Percentiles rank a stretch among this genome's conserved stretches.
phyloP scores from a whole-genome alignment of 2,329 filamentous ascomycete species.

The Aspergillus sp. region DNA sequence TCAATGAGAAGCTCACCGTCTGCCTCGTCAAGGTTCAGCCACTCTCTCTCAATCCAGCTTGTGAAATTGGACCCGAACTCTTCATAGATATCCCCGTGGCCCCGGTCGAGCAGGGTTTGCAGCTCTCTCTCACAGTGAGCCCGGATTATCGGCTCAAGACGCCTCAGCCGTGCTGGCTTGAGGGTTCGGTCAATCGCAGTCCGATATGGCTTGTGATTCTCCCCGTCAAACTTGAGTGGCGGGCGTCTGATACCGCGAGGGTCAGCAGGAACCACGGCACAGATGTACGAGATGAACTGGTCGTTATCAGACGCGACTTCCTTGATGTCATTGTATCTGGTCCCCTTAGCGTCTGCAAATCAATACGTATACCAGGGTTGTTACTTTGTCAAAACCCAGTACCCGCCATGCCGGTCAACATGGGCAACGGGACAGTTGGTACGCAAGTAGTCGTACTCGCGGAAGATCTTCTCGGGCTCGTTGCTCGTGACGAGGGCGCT shows the following conservation, averaged over 20 bases:
- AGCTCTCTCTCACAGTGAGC: not conserved
- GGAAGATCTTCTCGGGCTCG: not conserved
- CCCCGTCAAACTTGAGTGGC: not conserved
- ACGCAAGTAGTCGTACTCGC: not conserved
- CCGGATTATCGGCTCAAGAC: not conserved
- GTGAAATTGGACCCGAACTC: not conserved
- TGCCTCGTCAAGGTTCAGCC: not conserved
- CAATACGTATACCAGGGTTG: too few relatives aligned
- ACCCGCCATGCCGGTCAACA: not conserved
- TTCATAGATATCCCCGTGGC: not conserved
- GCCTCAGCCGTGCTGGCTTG: not conserved
- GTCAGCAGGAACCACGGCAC: not conserved
- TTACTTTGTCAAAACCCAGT: not conserved
- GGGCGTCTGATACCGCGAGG: not conserved
- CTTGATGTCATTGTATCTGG: not conserved
- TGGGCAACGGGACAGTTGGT: not conserved
- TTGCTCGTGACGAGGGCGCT: not conserved
- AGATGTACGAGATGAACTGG: not conserved
- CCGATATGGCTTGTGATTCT: not conserved
- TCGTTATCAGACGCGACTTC: not conserved
- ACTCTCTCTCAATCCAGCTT: not conserved
- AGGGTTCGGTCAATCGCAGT: not conserved
- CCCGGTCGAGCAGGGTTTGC: not conserved
- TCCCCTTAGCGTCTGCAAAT: not conserved
- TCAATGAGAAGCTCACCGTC: not conserved